phyloP scores from a whole-genome alignment of 2,329 filamentous ascomycete species.

The Alternaria rosae region DNA sequence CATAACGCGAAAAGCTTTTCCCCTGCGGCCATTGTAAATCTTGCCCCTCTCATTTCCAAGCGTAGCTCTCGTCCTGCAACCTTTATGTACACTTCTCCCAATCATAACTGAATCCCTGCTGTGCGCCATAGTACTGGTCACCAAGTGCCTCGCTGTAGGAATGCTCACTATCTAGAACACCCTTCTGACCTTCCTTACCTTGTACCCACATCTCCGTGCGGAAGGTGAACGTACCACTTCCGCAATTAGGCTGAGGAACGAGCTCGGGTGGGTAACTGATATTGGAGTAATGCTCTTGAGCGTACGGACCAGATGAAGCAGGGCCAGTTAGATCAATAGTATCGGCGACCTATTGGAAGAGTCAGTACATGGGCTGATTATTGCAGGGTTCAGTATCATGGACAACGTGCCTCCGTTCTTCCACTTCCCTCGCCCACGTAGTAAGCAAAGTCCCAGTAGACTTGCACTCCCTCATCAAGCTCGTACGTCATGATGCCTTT shows the following conservation, averaged over 20 bases:
- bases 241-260: slow-evolving; percentile 17
- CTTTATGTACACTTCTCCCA: slow-evolving; percentile 25
- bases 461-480: slow-evolving; percentile 21
- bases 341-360: slow-evolving; percentile 16
- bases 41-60: neutral
- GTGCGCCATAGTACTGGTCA: slow-evolving; percentile 22
- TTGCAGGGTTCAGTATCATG: neutral
- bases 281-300: slow-evolving; percentile 7
- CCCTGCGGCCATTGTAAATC: neutral
- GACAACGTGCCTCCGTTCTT: slow-evolving; percentile 9
- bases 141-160: slow-evolving; percentile 3
- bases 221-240: slow-evolving; percentile 18
- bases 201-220: slow-evolving; percentile 21
- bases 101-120: slow-evolving; percentile 26
- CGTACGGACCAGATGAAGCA: slow-evolving; percentile 8
- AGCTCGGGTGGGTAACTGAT: slow-evolving; percentile 8
- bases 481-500: slow-evolving; percentile 19
- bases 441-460: slow-evolving; percentile 24
- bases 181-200: slow-evolving; percentile 16
- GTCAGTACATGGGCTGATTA: neutral
- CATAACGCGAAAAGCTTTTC: neutral
- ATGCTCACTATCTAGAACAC: slow-evolving; percentile 18
- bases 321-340: slow-evolving; percentile 14
- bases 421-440: slow-evolving; percentile 6
- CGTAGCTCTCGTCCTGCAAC: neutral